phyloP scores from a whole-genome alignment of 2,329 filamentous ascomycete genomes.

The Plectosphaerella plurivora region DNA sequence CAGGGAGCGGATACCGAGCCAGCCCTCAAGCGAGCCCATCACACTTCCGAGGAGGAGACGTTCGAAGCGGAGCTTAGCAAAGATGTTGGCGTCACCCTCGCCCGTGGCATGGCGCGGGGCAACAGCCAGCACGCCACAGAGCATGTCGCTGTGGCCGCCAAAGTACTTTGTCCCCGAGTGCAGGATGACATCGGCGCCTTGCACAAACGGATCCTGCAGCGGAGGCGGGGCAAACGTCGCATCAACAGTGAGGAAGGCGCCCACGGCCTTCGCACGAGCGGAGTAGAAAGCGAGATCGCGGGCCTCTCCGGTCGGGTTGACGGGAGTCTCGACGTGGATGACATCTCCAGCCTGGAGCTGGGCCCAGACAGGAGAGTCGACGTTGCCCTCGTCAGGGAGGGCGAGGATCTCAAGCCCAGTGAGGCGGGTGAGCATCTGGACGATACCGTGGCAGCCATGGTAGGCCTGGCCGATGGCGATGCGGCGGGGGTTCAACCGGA shows the following conservation, averaged over 20 bases:
- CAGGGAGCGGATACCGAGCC: slow-evolving; percentile 83
- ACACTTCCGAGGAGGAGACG: slow-evolving; percentile 75
- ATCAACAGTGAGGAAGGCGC: slow-evolving; percentile 79
- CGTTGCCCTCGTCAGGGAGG: slow-evolving; percentile 56
- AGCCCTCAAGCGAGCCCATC: slow-evolving; percentile 86
- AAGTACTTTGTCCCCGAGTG: slow-evolving; percentile 96
- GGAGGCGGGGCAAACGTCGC: slow-evolving; percentile 90
- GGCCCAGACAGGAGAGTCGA: slow-evolving; percentile 29
- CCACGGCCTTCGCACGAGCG: slow-evolving; percentile 63
- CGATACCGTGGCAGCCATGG: slow-evolving; percentile 88
- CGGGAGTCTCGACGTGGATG: slow-evolving; percentile 86
- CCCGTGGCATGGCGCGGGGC: slow-evolving; percentile 43
- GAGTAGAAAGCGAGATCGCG: slow-evolving; percentile 70
- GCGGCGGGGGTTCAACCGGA: slow-evolving; percentile 76
- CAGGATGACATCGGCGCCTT: slow-evolving; percentile 83
- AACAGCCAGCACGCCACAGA: slow-evolving; percentile 78
- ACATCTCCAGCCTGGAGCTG: slow-evolving; percentile 74
- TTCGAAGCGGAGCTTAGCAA: slow-evolving; percentile 59
- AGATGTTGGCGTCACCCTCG: slow-evolving; percentile 30
- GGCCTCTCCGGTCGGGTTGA: slow-evolving; percentile 86
- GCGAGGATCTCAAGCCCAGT: slow-evolving; percentile 69
- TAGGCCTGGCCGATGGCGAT: slow-evolving; percentile 84
- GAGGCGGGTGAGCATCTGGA: slow-evolving; percentile 68
- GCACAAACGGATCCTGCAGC: slow-evolving; percentile 77
- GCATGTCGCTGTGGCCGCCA: slow-evolving; percentile 89